Conservation (phyloP, 2,329 filamentous ascomycete genomes). For the Cercospora brassicicola region DNA sequence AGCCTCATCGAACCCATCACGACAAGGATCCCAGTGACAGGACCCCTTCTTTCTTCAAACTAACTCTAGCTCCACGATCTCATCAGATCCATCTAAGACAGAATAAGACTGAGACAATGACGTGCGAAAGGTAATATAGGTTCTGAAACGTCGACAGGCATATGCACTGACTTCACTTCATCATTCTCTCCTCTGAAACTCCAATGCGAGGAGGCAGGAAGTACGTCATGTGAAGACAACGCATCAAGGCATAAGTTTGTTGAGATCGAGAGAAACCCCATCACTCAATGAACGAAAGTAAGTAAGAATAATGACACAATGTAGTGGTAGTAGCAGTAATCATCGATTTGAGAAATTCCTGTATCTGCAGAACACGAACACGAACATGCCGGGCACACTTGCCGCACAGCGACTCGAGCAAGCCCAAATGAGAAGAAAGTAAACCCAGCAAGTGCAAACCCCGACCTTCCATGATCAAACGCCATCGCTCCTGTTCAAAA, state of each 20-base stretch:
- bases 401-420: background rate
- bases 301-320: no score
- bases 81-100: background rate
- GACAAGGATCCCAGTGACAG: background rate
- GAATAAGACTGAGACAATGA: background rate
- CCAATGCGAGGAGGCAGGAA: background rate
- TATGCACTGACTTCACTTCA: background rate
- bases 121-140: background rate
- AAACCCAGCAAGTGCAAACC: background rate
- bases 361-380: background rate
- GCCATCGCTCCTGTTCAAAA: background rate
- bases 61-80: background rate
- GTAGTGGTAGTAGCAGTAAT: background rate
- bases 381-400: background rate
- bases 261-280: background rate
- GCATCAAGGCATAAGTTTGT: background rate
- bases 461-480: background rate
- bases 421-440: background rate
- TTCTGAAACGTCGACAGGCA: background rate
- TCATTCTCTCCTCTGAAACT: background rate
- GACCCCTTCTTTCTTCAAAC: background rate
- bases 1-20: background rate
- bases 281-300: no score
- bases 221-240: background rate
- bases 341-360: background rate